A percentile compares a stretch with the other conserved stretches of the same genome.
These are phyloP conservation scores for Scutellaria barbata DNA, from an alignment of 257 asterid genomes.

Conservation along the genomic window DNA sequence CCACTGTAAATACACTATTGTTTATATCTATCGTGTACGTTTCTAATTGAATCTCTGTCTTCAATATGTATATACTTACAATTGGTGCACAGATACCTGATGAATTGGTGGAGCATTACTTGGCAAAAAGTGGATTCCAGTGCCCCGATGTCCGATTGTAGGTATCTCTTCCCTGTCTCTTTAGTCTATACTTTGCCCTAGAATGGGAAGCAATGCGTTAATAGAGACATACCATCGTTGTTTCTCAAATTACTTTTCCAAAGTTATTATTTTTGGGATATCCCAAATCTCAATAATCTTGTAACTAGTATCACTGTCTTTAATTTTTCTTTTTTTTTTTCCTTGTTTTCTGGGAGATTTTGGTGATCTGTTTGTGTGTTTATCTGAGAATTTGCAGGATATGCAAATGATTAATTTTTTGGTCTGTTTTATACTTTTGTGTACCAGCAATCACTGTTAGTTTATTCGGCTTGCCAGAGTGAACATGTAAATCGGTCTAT, in stretches of 20 bases:
- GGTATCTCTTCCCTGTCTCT: conserved; percentile 48
- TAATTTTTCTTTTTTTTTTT: neutral
- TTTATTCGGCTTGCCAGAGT: neutral
- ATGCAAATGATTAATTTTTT: neutral
- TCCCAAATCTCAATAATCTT: no score
- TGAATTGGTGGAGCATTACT: conserved; percentile 95
- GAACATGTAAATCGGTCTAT: neutral
- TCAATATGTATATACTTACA: neutral
- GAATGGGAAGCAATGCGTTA: neutral
- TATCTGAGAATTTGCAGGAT: neutral
- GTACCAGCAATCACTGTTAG: neutral
- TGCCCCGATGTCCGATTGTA: conserved; percentile 98
- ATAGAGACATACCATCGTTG: neutral
- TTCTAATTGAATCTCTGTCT: neutral
- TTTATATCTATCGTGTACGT: neutral
- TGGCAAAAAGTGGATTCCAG: conserved; percentile 94
- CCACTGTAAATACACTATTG: conserved; percentile 57
- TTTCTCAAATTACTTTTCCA: neutral
- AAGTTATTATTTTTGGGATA: neutral
- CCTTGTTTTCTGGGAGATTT: neutral
- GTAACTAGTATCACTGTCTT: neutral
- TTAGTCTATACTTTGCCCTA: conserved; percentile 25
- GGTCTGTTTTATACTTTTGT: neutral
- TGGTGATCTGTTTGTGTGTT: neutral
- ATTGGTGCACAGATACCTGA: conserved; percentile 76